Percentiles rank a stretch among this genome's conserved stretches.
phyloP scores from a whole-genome alignment of 208 protist genomes.

The Leptomonas seymouri region DNA sequence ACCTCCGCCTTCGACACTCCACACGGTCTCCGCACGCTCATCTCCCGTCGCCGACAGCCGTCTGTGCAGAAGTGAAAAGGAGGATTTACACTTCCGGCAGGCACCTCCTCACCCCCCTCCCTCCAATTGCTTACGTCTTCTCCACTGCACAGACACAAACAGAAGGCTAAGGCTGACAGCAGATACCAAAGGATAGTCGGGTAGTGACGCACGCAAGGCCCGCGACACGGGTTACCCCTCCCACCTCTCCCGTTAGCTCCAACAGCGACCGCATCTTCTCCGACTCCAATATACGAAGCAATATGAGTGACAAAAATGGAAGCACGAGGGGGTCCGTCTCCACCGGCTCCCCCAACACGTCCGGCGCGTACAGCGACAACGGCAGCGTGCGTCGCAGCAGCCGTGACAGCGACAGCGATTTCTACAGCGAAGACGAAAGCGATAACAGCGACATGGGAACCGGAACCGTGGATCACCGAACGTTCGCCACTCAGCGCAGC shows the following conservation, averaged over 20 bases:
- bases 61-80: too few relatives aligned
- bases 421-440: slow-evolving; percentile 37
- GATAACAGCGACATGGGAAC: slow-evolving; percentile 20
- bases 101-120: too few relatives aligned
- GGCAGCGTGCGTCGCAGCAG: slow-evolving; percentile 19
- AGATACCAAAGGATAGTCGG: too few relatives aligned
- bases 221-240: background rate
- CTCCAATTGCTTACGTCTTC: background rate
- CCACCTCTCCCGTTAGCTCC: background rate
- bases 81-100: too few relatives aligned
- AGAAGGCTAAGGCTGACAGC: too few relatives aligned
- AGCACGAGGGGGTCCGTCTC: background rate
- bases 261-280: background rate
- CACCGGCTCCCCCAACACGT: background rate
- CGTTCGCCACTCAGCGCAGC: slow-evolving; percentile 8
- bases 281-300: background rate
- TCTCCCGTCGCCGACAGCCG: too few relatives aligned
- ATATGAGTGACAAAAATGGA: background rate
- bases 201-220: background rate
- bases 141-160: too few relatives aligned
- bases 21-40: too few relatives aligned
- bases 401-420: slow-evolving; percentile 23
- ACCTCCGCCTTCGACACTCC: too few relatives aligned
- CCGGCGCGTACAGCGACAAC: slow-evolving; percentile 8
- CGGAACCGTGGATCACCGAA: slow-evolving; percentile 1